Evolutionary conservation across 441 rosid genomes (phyloP).

Genomic region (Lepidium campestre): DNA sequence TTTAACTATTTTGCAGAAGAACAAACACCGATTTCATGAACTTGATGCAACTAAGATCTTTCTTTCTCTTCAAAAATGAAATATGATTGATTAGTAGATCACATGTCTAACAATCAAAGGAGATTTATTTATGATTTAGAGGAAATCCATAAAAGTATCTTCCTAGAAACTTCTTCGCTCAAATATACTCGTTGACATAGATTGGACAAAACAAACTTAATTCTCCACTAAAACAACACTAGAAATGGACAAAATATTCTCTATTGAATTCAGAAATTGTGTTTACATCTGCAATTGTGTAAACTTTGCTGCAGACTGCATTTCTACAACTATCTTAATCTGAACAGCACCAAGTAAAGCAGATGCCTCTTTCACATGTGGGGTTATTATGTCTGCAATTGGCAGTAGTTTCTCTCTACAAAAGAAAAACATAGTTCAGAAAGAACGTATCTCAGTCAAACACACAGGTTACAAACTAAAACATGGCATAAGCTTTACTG

Average conservation of each 20-base stretch:
- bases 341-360: constrained; percentile 68
- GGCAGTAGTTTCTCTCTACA: constrained; percentile 83
- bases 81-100: neutral
- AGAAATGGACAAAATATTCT: no score
- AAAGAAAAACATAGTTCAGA: constrained; percentile 7
- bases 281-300: no score
- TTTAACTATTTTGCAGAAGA: neutral
- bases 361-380: constrained; percentile 88
- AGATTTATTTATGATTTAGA: neutral
- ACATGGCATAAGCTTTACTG: constrained; percentile 36
- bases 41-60: neutral
- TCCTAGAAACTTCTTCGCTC: constrained; percentile 14
- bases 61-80: neutral
- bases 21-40: neutral
- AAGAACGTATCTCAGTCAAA: neutral
- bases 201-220: constrained; percentile 18
- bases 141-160: constrained; percentile 5
- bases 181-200: constrained; percentile 17
- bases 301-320: constrained; percentile 71
- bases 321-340: constrained; percentile 62
- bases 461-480: neutral
- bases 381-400: constrained; percentile 79
- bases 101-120: neutral
- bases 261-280: no score
- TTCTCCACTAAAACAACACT: no score